Base-by-base conservation (phyloP, 1,284 basidiomycete genomes). In the Leccinum solheimii region DNA sequence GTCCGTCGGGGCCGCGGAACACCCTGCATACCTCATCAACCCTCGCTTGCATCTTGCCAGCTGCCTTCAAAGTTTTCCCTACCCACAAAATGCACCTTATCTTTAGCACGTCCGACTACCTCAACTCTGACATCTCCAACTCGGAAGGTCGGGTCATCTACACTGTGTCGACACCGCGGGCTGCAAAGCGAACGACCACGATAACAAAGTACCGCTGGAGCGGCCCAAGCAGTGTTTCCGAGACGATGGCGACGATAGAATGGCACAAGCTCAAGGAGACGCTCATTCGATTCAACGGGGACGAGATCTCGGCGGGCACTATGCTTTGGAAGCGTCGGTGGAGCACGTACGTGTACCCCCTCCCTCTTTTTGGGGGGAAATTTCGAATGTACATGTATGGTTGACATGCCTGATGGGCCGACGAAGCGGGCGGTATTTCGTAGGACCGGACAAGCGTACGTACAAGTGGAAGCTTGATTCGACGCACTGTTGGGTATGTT, bases 381-480 rank as follows among this genome's bases (percentile, higher is more conserved):
- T 45, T 5, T 43, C 8, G 40, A 43, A 45, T 45, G 19, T 45
- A 45, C 19, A 9, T 21, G n/a, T 19, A 5, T 48, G 13, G 40
- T 40, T 61, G 59, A 67, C 45, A 8, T 7, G 36, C 21, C 23
- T 45, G 56, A 40, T n/a, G 19, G 19, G 34, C 16, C 7, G 3
- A 51, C 19, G n/a, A 58, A 75, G 71, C 43, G 67, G 72, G 3
- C 71, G 71, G 13, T 69, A 64, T 58, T 72, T 74, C 48, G n/a
- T 49, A 54, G 71, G 71, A 26, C 73, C 73, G 0, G 71, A 72
- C 30, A 68, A 63, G n/a, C 60, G 27, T 26, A 56, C 27, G 48
- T 75, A 72, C 52, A 72, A 74, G 30, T 75, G 71, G 71, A 74
- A 73, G 48, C 57, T 74, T 1, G 68, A 69, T 19, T 40, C 59